Percentiles rank a stretch among this genome's conserved stretches.
Conservation (phyloP, 2,329 filamentous ascomycete species). For the Madurella fahalii region DNA sequence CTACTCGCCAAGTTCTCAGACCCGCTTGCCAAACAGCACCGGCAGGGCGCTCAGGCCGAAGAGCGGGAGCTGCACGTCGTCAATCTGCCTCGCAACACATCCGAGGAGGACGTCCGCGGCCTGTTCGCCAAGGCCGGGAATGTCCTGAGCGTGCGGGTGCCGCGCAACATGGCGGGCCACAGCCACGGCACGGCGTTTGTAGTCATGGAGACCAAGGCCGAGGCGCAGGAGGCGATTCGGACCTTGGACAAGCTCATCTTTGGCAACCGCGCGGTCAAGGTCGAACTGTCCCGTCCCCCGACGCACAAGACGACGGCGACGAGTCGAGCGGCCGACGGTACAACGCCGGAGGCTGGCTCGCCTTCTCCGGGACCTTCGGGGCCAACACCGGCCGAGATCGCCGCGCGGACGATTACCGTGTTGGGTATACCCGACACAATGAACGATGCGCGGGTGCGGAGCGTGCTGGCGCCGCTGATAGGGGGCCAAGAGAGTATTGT, state of each 20-base stretch:
- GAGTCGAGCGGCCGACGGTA: slow-evolving; percentile 31
- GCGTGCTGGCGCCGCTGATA: slow-evolving; percentile 67
- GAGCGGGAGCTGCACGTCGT: slow-evolving; percentile 79
- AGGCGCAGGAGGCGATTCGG: slow-evolving; percentile 61
- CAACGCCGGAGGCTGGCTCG: slow-evolving; percentile 8
- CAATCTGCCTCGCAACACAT: slow-evolving; percentile 59
- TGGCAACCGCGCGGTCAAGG: slow-evolving; percentile 62
- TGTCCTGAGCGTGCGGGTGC: slow-evolving; percentile 68
- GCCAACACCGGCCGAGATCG: slow-evolving; percentile 47
- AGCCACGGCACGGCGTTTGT: slow-evolving; percentile 79
- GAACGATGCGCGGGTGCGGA: slow-evolving; percentile 77
- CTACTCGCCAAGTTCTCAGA: slow-evolving; percentile 81
- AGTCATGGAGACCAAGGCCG: slow-evolving; percentile 66
- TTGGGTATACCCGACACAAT: slow-evolving; percentile 89
- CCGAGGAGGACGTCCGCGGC: slow-evolving; percentile 64
- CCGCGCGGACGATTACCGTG: slow-evolving; percentile 71
- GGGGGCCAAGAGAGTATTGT: slow-evolving; percentile 45
- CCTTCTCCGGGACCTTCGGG: slow-evolving; percentile 15
- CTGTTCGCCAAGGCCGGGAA: slow-evolving; percentile 72
- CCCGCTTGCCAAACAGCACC: slow-evolving; percentile 70
- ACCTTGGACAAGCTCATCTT: slow-evolving; percentile 69
- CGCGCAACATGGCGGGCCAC: slow-evolving; percentile 62
- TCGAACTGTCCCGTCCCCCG: slow-evolving; percentile 55
- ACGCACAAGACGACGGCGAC: slow-evolving; percentile 56
- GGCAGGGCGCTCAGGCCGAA: slow-evolving; percentile 78